A percentile compares a stretch with the other conserved stretches of the same genome.
These are phyloP conservation scores for Sporothrix inflata DNA, from an alignment of 2,329 filamentous ascomycete species.

Conservation along the genomic window DNA sequence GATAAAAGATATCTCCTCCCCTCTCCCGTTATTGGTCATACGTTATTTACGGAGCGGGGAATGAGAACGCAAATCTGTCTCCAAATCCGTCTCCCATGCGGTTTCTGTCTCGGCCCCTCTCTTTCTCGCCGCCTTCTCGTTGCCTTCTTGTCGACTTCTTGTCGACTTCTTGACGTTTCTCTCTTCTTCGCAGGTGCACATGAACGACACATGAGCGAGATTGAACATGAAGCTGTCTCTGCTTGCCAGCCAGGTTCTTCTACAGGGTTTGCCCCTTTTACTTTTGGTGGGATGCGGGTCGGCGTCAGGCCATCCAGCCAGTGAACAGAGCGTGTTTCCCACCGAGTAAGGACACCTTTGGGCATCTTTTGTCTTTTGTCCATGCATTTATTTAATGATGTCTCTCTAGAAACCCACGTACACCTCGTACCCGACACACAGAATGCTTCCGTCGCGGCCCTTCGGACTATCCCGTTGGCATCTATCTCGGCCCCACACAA, in stretches of 20 bases:
- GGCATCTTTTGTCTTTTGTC: neutral
- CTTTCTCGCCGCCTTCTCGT: too few relatives aligned
- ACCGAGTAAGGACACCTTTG: neutral
- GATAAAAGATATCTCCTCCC: too few relatives aligned
- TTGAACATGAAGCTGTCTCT: neutral
- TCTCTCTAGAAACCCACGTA: slow-evolving; percentile 13
- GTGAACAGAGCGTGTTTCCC: neutral
- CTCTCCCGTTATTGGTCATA: too few relatives aligned
- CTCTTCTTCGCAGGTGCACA: slow-evolving; percentile 1
- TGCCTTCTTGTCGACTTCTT: too few relatives aligned
- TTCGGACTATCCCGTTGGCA: slow-evolving; percentile 17
- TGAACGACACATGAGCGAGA: neutral
- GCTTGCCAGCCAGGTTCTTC: neutral
- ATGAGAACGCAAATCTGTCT: too few relatives aligned
- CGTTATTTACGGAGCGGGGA: too few relatives aligned
- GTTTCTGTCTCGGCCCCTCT: too few relatives aligned
- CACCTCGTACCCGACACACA: neutral
- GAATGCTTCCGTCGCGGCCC: slow-evolving; percentile 7
- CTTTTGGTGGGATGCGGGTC: slow-evolving; percentile 14
- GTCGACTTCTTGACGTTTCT: too few relatives aligned
- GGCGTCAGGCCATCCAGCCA: neutral
- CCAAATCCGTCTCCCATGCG: too few relatives aligned
- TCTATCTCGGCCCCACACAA: slow-evolving; percentile 24
- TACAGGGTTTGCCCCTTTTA: neutral
- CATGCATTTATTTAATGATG: neutral